These are phyloP conservation scores for Aspergillus niger DNA, from an alignment of 2,329 filamentous ascomycete species.

Conservation along the genomic window DNA sequence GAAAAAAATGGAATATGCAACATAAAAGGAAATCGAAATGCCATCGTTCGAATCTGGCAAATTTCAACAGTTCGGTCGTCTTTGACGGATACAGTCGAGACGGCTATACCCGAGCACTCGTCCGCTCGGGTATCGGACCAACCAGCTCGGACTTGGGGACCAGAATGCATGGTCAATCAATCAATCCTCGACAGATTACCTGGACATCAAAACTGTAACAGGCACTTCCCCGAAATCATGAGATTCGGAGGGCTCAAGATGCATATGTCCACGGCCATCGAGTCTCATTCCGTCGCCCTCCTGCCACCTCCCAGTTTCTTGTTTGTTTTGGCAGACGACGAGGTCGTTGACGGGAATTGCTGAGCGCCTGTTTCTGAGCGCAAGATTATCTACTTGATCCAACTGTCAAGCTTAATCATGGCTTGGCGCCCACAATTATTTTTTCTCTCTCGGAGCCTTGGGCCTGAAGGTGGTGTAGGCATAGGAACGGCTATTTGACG, in stretches of 20 bases:
- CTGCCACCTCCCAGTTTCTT: background rate
- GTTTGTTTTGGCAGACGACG: background rate
- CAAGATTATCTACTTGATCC: background rate
- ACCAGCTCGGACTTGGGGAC: constrained; percentile 1
- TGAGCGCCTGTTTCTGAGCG: background rate
- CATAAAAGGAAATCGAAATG: background rate
- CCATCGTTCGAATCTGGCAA: background rate
- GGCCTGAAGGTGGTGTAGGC: background rate
- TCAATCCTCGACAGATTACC: background rate
- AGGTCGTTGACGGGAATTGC: background rate
- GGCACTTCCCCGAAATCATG: background rate
- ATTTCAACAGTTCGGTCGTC: background rate
- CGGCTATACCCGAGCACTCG: background rate
- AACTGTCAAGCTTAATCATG: background rate
- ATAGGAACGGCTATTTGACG: constrained; percentile 4
- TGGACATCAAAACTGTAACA: background rate
- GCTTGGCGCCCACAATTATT: background rate
- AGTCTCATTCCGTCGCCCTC: background rate
- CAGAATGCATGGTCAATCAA: constrained; percentile 1
- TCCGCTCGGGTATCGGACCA: constrained; percentile 4
- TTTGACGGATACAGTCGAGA: background rate
- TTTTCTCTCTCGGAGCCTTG: background rate
- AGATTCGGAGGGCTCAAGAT: background rate
- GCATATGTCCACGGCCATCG: background rate
- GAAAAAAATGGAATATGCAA: background rate